Base-by-base conservation (phyloP, 176 grass and related monocot genomes). In the Ananas comosus region DNA sequence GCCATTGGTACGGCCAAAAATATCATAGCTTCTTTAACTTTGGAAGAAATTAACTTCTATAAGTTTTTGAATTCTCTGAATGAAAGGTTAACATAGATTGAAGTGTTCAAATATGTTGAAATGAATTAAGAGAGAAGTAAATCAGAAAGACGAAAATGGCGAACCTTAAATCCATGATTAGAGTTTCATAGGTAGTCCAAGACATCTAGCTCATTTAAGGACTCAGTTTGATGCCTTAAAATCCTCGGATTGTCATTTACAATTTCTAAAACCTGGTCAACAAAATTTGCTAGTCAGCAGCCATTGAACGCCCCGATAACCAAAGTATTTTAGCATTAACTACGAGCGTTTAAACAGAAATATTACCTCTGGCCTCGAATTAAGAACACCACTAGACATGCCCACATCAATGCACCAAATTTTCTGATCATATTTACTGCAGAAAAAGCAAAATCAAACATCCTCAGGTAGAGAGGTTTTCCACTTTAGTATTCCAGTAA, bases 361-460 rank as follows among this genome's bases (percentile, higher is more conserved):
- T 17, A n/a, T 79, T 81, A 97, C 94, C 94, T 97, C 94, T 8
- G 94, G 84, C 65, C 72, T 92, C 51, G 89, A 97, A 79, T 86
- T 29, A 42, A 90, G 77, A 80, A 97, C 84, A 77, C 94, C 89
- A 72, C 70, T 90, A 29, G 94, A 97, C 94, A 97, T 97, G 68
- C 94, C 89, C 29, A 97, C 89, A 75, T 97, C 94, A 50, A 97
- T 68, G 21, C 94, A 97, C 94, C 89, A 97, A 65, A 97, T 84
- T 79, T 82, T 87, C 29, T 81, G 72, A 49, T 93, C 59, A 8
- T 91, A 97, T 87, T 88, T 97, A 69, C 94, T 97, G 82, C 71
- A 65, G 69, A 68, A 65, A 65, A 51, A 79, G n/a, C 23, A 71
- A 49, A 63, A n/a, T 8, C n/a, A 21, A 52, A 16, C 2, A 13